Conservation (phyloP, 192 early-diverging fungal species). For the Backusella psychrophila region DNA sequence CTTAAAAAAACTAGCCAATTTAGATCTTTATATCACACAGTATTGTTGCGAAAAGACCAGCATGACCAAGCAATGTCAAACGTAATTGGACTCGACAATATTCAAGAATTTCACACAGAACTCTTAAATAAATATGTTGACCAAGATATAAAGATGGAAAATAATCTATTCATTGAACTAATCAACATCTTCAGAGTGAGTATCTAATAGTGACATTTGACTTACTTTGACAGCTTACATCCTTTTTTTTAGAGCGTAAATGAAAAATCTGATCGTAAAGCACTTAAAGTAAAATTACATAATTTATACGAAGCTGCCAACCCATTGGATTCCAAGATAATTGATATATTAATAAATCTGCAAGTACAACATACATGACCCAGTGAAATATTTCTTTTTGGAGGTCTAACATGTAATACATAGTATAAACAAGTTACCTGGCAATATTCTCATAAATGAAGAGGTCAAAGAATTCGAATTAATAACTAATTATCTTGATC, state of each 20-base stretch:
- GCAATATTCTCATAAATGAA: slow-evolving; percentile 15
- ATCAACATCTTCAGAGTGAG: slow-evolving; percentile 19
- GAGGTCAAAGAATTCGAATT: slow-evolving; percentile 20
- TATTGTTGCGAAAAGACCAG: not conserved
- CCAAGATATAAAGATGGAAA: slow-evolving; percentile 12
- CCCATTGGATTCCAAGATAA: slow-evolving; percentile 15
- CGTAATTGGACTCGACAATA: too few species aligned
- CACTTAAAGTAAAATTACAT: slow-evolving; percentile 11
- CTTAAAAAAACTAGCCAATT: too few species aligned
- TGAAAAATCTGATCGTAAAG: slow-evolving; percentile 17
- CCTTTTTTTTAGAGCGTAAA: slow-evolving; percentile 19
- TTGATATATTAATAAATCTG: slow-evolving; percentile 15
- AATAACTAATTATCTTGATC: slow-evolving; percentile 13
- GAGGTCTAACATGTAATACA: slow-evolving; percentile 13
- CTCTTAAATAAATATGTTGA: too few species aligned
- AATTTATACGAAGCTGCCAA: slow-evolving; percentile 9
- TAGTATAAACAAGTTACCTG: slow-evolving; percentile 21
- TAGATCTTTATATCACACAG: slow-evolving; percentile 20
- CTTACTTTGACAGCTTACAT: slow-evolving; percentile 16
- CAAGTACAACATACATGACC: slow-evolving; percentile 1
- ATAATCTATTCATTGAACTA: not conserved
- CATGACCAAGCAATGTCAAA: too few species aligned
- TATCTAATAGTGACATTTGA: slow-evolving; percentile 5
- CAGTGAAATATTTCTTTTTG: slow-evolving; percentile 18
- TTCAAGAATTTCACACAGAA: too few species aligned